A percentile compares a stretch with the other conserved stretches of the same genome.
Conservation (phyloP, 202 grass and related monocot species). For the Panicum virgatum region DNA sequence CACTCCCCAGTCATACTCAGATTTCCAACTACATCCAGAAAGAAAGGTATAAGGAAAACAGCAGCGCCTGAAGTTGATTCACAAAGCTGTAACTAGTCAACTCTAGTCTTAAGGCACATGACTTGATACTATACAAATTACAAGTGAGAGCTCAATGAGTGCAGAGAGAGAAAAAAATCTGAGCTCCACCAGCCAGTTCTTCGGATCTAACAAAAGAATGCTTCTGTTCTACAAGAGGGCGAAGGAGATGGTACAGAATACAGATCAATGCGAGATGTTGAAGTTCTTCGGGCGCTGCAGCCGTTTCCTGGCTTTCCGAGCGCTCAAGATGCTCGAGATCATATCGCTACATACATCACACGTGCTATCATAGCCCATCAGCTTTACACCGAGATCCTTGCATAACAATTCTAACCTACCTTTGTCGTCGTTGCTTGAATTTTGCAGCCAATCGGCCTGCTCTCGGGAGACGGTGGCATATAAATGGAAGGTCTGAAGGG, state of each 20-base stretch:
- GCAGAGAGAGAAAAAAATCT: neutral
- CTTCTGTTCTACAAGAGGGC: slow-evolving; percentile 5
- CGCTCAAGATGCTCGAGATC: slow-evolving; percentile 61
- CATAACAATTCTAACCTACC: slow-evolving; percentile 57
- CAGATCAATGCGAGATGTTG: slow-evolving; percentile 28
- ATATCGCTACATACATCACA: slow-evolving; percentile 50
- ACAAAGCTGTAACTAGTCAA: neutral
- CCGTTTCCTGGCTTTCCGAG: slow-evolving; percentile 50
- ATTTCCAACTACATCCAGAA: neutral
- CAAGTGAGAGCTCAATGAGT: neutral
- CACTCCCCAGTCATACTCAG: neutral
- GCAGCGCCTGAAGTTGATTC: neutral
- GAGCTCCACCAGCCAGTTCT: neutral
- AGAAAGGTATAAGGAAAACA: neutral
- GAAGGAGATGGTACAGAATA: neutral
- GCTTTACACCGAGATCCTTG: slow-evolving; percentile 61
- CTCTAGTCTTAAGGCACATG: neutral
- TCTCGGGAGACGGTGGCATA: slow-evolving; percentile 57
- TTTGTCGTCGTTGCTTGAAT: slow-evolving; percentile 48
- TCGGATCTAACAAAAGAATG: neutral
- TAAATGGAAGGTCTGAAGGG: slow-evolving; percentile 45
- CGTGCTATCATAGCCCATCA: slow-evolving; percentile 68
- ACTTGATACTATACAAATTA: neutral
- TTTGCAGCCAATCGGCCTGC: slow-evolving; percentile 54
- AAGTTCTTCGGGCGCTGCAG: slow-evolving; percentile 43